Evolutionary conservation across 768 basidiomycete species (phyloP).

Genomic region (Symmetrospora coprosmae): DNA sequence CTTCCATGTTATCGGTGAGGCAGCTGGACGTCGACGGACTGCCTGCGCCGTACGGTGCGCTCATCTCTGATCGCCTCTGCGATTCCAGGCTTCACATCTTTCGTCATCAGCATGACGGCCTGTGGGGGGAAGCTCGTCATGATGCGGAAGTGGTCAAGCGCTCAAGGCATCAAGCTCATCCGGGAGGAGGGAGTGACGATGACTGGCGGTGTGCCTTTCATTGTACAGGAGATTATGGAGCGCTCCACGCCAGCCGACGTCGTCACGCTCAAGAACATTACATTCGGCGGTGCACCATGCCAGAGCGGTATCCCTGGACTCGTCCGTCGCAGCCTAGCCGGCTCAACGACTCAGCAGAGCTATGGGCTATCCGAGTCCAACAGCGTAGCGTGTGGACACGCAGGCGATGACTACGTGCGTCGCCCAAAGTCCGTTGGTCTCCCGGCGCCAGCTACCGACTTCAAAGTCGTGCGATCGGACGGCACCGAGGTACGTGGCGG

Average conservation of each 20-base stretch:
- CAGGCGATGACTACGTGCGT: slow-evolving; percentile 48
- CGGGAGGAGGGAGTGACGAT: slow-evolving; percentile 48
- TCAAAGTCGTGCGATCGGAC: slow-evolving; percentile 41
- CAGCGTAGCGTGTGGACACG: slow-evolving; percentile 45
- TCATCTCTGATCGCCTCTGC: too few species aligned
- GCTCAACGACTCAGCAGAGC: slow-evolving; percentile 37
- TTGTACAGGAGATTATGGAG: slow-evolving; percentile 49
- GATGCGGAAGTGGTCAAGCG: slow-evolving; percentile 36
- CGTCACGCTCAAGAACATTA: slow-evolving; percentile 25
- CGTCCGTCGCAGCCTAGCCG: background rate
- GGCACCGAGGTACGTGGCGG: background rate
- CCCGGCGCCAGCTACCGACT: slow-evolving; percentile 47
- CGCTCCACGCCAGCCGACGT: slow-evolving; percentile 26
- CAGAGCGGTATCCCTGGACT: too few species aligned
- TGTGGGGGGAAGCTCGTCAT: too few species aligned
- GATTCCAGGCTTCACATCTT: too few species aligned
- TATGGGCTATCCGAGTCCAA: slow-evolving; percentile 53
- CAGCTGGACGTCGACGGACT: too few species aligned
- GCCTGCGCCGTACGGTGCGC: too few species aligned
- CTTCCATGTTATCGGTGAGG: slow-evolving; percentile 45
- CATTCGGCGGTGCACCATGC: slow-evolving; percentile 34
- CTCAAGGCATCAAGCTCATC: too few species aligned
- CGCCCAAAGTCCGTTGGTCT: slow-evolving; percentile 42
- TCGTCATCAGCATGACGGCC: too few species aligned
- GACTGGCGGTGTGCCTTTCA: slow-evolving; percentile 49